Evolutionary conservation across 1,284 basidiomycete genomes (phyloP), one percentile per base, ranked within the genome.

Genomic region (Malassezia yamatoensis): DNA sequence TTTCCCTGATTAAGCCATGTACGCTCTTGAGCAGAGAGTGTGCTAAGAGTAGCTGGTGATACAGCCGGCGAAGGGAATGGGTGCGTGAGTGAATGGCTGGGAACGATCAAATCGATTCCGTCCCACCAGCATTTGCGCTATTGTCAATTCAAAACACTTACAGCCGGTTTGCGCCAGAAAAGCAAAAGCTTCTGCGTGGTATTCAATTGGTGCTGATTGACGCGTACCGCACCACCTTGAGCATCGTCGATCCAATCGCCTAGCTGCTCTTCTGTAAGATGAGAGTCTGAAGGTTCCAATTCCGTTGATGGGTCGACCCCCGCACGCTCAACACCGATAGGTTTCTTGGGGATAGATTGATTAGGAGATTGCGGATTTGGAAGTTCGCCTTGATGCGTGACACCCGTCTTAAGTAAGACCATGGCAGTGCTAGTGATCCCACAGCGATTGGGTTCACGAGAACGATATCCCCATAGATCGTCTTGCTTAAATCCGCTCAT

Each of bases 101-200:
- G 71, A n/a, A 96, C 76, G 51, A 91, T 86, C 36, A 96, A 83
- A 65, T 96, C 90, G 47, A 91, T 82, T 15, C 91, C 91, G 70
- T 99, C 94, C 93, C 93, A 99, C 93, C 93, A 99, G 78, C 94
- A 98, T 78, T 99, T 99, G 51, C 93, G 82, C 41, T 50, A 37
- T n/a, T 11, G 33, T 51, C 42, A 35, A 50, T 41, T 41, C 16
- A 20, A 8, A 16, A 21, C 15, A 62, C 58, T 36, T 59, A 62
- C 54, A 15, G 93, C 93, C 33, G 93, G 93, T 77, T 99, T 99
- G 74, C 93, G 81, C 93, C 93, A 99, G 80, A 99, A 99, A 45
- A 98, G 78, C 38, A 99, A 79, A 40, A 99, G 79, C 78, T 99
- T 99, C 76, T 98, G 93, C 10, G 94, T 91, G 6, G 93, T 98